Base-by-base conservation (phyloP, 2,329 filamentous ascomycete genomes). In the Ascochyta fabae region DNA sequence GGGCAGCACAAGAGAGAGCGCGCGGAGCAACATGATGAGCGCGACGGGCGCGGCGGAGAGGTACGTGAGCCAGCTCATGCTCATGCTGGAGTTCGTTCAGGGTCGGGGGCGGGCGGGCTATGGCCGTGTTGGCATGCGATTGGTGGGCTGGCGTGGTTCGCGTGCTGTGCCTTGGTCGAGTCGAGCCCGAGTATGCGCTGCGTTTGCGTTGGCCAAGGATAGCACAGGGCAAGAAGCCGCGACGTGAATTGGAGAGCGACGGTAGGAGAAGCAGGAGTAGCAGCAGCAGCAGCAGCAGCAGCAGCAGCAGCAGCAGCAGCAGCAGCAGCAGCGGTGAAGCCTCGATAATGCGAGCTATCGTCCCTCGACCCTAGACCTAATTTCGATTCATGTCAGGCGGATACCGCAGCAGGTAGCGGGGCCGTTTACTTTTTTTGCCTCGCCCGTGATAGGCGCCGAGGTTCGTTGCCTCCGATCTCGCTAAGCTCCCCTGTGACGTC, bases 31-130 rank as follows among this genome's bases (percentile, higher is more conserved):
- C 44, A 74, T 53, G 53, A 70, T 60, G 54, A 72, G 51, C 23
- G 65, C 55, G 27, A 68, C 53, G 16, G 70, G 69, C 31, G 51
- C 48, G 61, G 67, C 66, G 57, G 67, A 61, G 57, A 67, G 58
- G 64, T 70, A 72, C 60, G 67, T 53, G 39, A 72, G 69, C 66
- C 64, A 71, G 66, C 61, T 60, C 72, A 75, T 75, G 66, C 61
- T 60, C 72, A 75, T 75, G 49, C 53, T 56, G 53, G 42, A 41
- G 53, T n/a, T 19, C 2, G 53, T n/a, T 33, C 3, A 24, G 46
- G 22, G 60, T 57, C 56, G 57, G 35, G 40, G 24, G 36, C 31
- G 47, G 41, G 23, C 19, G n/a, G 6, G 42, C 26, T 56, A 26
- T 15, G 27, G n/a, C 13, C 42, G 33, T 19, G 47, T 43, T 46